Percentiles rank a stretch among this genome's conserved stretches.
phyloP scores from a whole-genome alignment of 208 protist genomes.

The Trypanosoma theileri region DNA sequence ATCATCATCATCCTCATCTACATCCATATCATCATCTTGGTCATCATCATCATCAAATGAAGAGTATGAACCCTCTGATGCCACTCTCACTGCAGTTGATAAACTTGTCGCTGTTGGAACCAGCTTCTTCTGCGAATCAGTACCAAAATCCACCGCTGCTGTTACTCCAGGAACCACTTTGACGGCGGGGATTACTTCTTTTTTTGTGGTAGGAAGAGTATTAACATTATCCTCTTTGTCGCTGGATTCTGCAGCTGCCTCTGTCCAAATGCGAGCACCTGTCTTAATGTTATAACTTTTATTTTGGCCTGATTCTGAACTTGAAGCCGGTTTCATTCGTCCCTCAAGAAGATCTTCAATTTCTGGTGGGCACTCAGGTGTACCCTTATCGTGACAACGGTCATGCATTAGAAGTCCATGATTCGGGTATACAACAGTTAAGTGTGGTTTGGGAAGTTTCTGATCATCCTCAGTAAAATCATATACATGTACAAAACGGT shows the following conservation, averaged over 20 bases:
- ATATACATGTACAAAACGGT: conserved; percentile 92
- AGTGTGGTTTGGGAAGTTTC: conserved; percentile 69
- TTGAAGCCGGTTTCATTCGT: conserved; percentile 69
- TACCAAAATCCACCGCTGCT: not conserved
- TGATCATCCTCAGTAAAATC: conserved; percentile 84
- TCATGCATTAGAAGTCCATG: conserved; percentile 71
- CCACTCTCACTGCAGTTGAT: conserved; percentile 17
- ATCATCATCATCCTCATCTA: conserved; percentile 85
- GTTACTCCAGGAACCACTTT: not conserved
- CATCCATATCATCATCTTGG: conserved; percentile 59
- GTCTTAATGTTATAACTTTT: conserved; percentile 90
- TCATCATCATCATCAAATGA: conserved; percentile 68
- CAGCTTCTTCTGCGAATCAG: too few species aligned
- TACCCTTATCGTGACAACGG: conserved; percentile 58
- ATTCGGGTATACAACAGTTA: conserved; percentile 66
- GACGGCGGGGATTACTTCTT: not conserved
- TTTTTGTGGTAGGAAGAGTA: not conserved
- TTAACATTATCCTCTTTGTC: conserved; percentile 1
- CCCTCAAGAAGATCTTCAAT: conserved; percentile 73
- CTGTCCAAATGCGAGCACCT: conserved; percentile 59
- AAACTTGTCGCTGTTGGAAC: not conserved
- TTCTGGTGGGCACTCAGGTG: conserved; percentile 72
- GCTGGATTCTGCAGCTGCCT: not conserved
- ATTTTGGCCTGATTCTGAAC: conserved; percentile 81
- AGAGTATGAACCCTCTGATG: conserved; percentile 73